These are phyloP conservation scores for Microsporum ferrugineum DNA, from an alignment of 2,329 filamentous ascomycete genomes.

Conservation along the genomic window DNA sequence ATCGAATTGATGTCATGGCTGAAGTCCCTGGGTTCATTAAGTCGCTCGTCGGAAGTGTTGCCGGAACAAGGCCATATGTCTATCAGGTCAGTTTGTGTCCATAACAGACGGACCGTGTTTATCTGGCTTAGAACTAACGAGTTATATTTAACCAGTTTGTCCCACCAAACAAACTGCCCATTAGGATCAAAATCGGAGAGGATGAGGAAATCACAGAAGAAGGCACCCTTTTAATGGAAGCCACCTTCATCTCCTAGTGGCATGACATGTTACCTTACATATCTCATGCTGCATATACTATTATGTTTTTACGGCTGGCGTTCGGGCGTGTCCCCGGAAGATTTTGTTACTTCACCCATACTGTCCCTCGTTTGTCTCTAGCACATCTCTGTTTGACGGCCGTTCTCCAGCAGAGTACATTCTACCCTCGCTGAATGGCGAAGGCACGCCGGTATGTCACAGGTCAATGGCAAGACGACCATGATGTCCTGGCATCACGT, in stretches of 20 bases:
- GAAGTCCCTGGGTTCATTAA: conserved; percentile 95
- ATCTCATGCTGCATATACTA: not conserved
- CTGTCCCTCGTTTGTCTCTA: not conserved
- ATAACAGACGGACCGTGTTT: not conserved
- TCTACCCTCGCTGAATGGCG: not conserved
- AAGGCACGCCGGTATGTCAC: not conserved
- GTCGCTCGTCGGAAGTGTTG: conserved; percentile 75
- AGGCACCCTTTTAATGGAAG: conserved; percentile 72
- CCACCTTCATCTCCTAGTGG: conserved; percentile 76
- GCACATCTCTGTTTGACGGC: not conserved
- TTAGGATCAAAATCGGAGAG: conserved; percentile 79
- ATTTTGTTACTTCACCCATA: not conserved
- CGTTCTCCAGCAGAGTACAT: not conserved
- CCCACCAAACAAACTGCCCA: conserved; percentile 51
- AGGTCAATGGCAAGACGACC: not conserved
- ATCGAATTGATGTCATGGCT: conserved; percentile 90
- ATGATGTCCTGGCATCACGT: not conserved
- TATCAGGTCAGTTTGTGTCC: conserved; percentile 59
- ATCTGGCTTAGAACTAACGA: not conserved
- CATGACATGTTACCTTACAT: not conserved
- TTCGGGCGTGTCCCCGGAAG: conserved; percentile 6
- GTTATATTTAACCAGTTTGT: conserved; percentile 49
- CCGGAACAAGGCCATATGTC: conserved; percentile 92
- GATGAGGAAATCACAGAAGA: conserved; percentile 62
- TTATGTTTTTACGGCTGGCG: conserved; percentile 12